phyloP scores from a whole-genome alignment of 306 rosid genomes.

The Quercus glauca region DNA sequence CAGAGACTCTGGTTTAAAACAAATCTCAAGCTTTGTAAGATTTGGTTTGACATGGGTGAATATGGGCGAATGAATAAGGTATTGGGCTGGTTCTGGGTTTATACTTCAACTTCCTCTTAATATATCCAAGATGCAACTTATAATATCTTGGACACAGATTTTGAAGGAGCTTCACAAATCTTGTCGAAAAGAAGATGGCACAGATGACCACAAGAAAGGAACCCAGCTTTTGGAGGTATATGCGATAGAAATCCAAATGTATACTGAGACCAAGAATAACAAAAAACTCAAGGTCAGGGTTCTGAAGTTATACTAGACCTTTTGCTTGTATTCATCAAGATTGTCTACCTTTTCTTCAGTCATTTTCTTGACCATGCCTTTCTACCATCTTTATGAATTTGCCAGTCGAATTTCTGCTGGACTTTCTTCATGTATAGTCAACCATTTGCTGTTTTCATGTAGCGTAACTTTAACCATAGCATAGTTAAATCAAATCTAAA shows the following conservation, averaged over 20 bases:
- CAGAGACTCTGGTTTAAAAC: conserved; percentile 99
- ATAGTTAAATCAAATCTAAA: no score
- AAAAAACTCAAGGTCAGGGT: conserved; percentile 88
- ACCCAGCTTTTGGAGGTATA: conserved; percentile 94
- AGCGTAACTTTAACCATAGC: neutral
- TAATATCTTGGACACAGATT: conserved; percentile 50
- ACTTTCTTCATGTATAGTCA: neutral
- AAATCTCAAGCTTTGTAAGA: conserved; percentile 97
- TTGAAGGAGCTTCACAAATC: conserved; percentile 93
- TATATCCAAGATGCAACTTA: neutral
- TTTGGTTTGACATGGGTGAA: conserved; percentile 97
- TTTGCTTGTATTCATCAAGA: conserved; percentile 5
- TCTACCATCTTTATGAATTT: neutral
- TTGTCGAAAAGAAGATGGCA: conserved; percentile 93
- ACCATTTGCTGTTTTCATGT: neutral
- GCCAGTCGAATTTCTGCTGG: no score
- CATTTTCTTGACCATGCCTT: neutral
- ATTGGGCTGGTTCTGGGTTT: neutral
- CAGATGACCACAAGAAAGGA: conserved; percentile 99
- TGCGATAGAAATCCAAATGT: conserved; percentile 96
- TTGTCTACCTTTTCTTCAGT: neutral
- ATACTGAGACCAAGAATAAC: conserved; percentile 96
- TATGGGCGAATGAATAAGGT: conserved; percentile 99
- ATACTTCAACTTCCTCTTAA: neutral
- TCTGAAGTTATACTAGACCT: neutral